Evolutionary conservation across 805 yeast species (phyloP).

Genomic region (Isabelozyma pseudorhagii): DNA sequence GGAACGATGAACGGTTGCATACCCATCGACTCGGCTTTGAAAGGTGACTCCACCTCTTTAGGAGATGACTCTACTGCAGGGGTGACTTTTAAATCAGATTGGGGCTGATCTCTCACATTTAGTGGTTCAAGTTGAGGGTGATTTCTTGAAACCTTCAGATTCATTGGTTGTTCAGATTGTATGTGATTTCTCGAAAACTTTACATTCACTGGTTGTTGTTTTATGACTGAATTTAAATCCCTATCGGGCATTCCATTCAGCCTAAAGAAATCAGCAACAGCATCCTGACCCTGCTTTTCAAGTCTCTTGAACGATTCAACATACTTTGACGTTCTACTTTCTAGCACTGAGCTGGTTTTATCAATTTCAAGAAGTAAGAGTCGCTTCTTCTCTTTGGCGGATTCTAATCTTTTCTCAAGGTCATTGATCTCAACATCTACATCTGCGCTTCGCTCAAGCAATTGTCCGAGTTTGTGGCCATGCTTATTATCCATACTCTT

Average conservation of each 20-base stretch:
- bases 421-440: slow-evolving; percentile 37
- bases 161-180: no score
- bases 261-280: slow-evolving; percentile 24
- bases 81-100: no score
- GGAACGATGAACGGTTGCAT: slow-evolving; percentile 8
- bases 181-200: slow-evolving; percentile 12
- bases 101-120: no score
- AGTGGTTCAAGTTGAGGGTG: no score
- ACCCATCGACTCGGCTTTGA: slow-evolving; percentile 5
- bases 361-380: slow-evolving; percentile 36
- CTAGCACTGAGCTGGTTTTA: slow-evolving; percentile 48
- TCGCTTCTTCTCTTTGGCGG: slow-evolving; percentile 30
- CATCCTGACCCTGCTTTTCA: slow-evolving; percentile 35
- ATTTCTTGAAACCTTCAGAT: no score
- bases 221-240: slow-evolving; percentile 14
- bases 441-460: slow-evolving; percentile 28
- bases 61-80: no score
- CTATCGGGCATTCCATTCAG: slow-evolving; percentile 17
- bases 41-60: background rate
- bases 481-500: slow-evolving; percentile 38
- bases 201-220: slow-evolving; percentile 22
- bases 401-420: slow-evolving; percentile 32
- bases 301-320: slow-evolving; percentile 37
- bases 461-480: slow-evolving; percentile 36
- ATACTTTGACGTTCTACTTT: slow-evolving; percentile 44